Base-by-base conservation (phyloP, 164 flowering plant species). In the Euptelea pleiosperma region DNA sequence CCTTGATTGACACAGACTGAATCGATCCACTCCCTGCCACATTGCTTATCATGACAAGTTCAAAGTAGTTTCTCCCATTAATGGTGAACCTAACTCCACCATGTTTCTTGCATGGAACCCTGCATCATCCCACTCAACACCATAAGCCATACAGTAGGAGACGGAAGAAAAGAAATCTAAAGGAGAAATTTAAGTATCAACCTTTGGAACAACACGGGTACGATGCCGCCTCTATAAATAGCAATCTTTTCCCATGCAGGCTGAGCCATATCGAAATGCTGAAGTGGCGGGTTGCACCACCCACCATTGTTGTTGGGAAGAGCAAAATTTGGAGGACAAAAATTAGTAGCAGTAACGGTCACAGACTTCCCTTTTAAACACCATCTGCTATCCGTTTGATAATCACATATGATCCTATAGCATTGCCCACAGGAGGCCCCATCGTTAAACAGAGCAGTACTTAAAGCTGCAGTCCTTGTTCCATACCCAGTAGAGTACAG, bases 201-300 rank as follows among this genome's bases (percentile, higher is more conserved):
- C 98, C 94, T 86, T 66, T 69, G 85, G 74, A 41, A 91, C 37
- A 80, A 0, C 7, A 91, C 88, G 0, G 96, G 98, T 0, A 91
- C 73, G n/a, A 91, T 86, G 0, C 98, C 98, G 0, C 93, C 98
- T 30, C 77, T 64, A 67, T 86, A 86, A 54, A 88, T 79, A 25
- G 75, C 95, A 21, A 91, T 86, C 77, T 85, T 80, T 43, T 85
- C 83, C 94, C 96, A 89, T 31, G 98, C 90, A 7, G 96, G 98
- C 66, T 91, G 85, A 65, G 98, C 91, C 96, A 91, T 89, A 61
- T 91, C 98, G 44, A 91, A 91, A 49, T 89, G 98, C 63, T 77
- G 58, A 51, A 74, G 85, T 0, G 96, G 96, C 29, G 98, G 96
- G 65, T 91, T 89, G 85, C 96, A 89, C 98, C 98, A 89, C 2